phyloP scores from a whole-genome alignment of 202 grass and related monocot species.

The Setaria italica region DNA sequence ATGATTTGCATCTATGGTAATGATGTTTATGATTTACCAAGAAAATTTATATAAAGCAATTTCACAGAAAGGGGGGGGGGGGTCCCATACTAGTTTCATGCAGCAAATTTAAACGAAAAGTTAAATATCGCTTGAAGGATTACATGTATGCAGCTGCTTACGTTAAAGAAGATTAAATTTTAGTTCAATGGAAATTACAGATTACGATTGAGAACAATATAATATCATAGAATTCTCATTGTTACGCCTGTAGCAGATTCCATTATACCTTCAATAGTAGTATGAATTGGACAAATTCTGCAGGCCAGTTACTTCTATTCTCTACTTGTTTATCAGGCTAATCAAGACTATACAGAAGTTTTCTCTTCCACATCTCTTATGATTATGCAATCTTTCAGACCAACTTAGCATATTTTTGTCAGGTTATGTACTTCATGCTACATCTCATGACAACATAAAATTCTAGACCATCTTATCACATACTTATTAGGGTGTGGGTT shows the following conservation, averaged over 20 bases:
- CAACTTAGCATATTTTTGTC: not conserved
- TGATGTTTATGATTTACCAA: not conserved
- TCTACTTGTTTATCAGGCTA: not conserved
- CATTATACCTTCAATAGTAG: not conserved
- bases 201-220: not conserved
- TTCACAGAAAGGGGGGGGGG: not conserved
- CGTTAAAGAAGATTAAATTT: conserved; percentile 6
- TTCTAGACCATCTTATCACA: not conserved
- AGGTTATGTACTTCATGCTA: not conserved
- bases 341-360: conserved; percentile 32
- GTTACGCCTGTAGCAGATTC: not conserved
- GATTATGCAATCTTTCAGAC: not conserved
- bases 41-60: not conserved
- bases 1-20: not conserved
- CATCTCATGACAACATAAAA: conserved; percentile 10
- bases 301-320: not conserved
- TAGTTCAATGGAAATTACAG: not conserved
- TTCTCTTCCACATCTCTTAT: conserved; percentile 1
- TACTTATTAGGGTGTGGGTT: not conserved
- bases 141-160: not conserved
- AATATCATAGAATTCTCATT: conserved; percentile 13
- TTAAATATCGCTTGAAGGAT: not conserved
- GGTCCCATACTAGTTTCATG: not conserved
- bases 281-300: not conserved
- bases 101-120: not conserved